Evolutionary conservation across 345 rosid genomes (phyloP), one percentile per base, ranked within the genome.

Genomic region (Acer campestre): DNA sequence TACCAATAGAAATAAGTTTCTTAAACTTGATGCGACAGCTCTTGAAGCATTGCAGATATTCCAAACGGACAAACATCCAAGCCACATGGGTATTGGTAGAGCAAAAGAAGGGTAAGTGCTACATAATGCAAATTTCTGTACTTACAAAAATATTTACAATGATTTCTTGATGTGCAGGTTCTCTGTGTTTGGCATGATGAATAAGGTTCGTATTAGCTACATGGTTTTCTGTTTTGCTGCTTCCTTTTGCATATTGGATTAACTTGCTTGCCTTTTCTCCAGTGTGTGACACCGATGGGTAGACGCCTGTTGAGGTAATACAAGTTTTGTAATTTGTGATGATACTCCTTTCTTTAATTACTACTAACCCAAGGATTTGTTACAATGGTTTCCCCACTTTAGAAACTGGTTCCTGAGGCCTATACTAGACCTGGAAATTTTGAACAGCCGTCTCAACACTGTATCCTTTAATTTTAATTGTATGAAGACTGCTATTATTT

Each of bases 391-490:
- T 77, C 77, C 72, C 56, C 78, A 46, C 79, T 79, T 67, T 79
- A 96, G 99, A 80, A 94, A 87, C 88, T 96, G 99, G 99, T 96
- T 96, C 85, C 84, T 96, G 84, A 90, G 99, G 88, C 99, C 99
- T 72, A 85, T 94, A 76, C 78, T 96, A 12, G 94, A 96, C 76
- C 88, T 94, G 46, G 89, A 90, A 85, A 87, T 71, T 73, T 77
- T 95, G 88, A 92, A 90, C 72, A 78, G 71, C 68, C 98, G 99
- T 79, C 95, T 92, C 73, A 84, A 94, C 89, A 84, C 93, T 75
- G 99, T 96, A 96, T 96, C 99, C 99, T 88, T 75, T 64, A 35
- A 63, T 51, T 70, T 75, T 69, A 42, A 42, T 27, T 27, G 61
- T 74, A 42, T 75, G 71, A 73, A 74, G 51, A 64, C 64, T 31